These are phyloP conservation scores for Gaeumannomyces tritici DNA, from an alignment of 2,329 filamentous ascomycete genomes.

Conservation along the genomic window DNA sequence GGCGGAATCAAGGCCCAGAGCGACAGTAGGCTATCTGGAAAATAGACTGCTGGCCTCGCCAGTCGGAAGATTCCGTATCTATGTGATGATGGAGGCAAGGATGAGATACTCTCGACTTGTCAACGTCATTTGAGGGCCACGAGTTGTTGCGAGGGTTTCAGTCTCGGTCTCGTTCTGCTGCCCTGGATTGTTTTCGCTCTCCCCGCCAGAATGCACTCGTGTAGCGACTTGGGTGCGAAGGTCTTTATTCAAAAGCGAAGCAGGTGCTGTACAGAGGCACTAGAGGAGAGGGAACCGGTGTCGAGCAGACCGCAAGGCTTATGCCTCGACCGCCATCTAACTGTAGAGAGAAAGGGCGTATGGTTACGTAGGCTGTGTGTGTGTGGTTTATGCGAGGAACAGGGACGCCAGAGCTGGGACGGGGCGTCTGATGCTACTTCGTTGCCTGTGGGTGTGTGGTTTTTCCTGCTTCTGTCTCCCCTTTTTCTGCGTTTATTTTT, in stretches of 20 bases:
- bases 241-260: not conserved
- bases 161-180: not conserved
- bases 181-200: not conserved
- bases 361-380: not conserved
- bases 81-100: slow-evolving; percentile 42
- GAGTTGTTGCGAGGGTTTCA: not conserved
- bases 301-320: not conserved
- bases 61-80: slow-evolving; percentile 11
- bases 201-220: not conserved
- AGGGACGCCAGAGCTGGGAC: not conserved
- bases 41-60: not conserved
- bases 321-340: not conserved
- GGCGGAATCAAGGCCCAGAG: not conserved
- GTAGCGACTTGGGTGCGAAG: not conserved
- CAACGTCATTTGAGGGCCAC: slow-evolving; percentile 39
- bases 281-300: not conserved
- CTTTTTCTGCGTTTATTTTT: not conserved
- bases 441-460: slow-evolving; percentile 14
- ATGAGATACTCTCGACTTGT: slow-evolving; percentile 50
- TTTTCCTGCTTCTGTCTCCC: not conserved
- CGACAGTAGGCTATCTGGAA: not conserved
- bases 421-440: not conserved
- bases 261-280: not conserved
- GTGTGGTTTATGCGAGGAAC: not conserved
- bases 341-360: not conserved